Conservation (phyloP, 1,139 yeast species). For the Meyerozyma carpophila region DNA sequence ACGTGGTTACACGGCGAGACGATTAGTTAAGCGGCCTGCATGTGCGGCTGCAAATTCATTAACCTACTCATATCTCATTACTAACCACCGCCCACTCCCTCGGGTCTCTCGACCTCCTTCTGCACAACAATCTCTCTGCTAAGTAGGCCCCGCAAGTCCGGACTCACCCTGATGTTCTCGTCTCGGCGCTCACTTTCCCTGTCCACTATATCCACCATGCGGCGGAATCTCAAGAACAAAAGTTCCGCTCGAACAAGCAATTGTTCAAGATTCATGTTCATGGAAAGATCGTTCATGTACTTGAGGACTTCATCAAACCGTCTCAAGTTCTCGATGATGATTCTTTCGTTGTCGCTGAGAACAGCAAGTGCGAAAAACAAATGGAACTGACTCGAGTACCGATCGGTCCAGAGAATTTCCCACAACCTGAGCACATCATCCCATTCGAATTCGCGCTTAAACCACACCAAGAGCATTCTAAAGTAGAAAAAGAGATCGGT, state of each 20-base stretch:
- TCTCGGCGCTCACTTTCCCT: constrained; percentile 29
- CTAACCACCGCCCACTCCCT: constrained; percentile 43
- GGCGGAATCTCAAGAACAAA: constrained; percentile 70
- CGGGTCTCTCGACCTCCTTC: constrained; percentile 54
- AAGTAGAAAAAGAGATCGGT: constrained; percentile 89
- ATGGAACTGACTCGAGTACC: constrained; percentile 78
- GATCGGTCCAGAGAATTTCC: constrained; percentile 92
- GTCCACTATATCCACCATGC: constrained; percentile 75
- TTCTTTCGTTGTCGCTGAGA: constrained; percentile 77
- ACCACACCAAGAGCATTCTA: constrained; percentile 93
- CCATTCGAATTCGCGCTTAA: constrained; percentile 85
- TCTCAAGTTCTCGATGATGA: constrained; percentile 65
- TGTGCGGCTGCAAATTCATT: constrained; percentile 1
- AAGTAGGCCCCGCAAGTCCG: constrained; percentile 55
- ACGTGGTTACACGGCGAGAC: background rate
- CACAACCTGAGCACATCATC: constrained; percentile 73
- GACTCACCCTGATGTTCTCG: constrained; percentile 22
- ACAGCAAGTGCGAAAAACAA: constrained; percentile 83
- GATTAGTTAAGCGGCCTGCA: background rate
- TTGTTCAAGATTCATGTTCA: constrained; percentile 68
- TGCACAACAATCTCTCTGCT: constrained; percentile 58
- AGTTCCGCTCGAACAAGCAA: constrained; percentile 76
- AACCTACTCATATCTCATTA: background rate
- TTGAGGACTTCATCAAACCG: constrained; percentile 88
- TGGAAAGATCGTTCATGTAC: constrained; percentile 86